Conservation (phyloP, 108 stramenopile genomes). For the Pseudonitzschia multiseries region DNA sequence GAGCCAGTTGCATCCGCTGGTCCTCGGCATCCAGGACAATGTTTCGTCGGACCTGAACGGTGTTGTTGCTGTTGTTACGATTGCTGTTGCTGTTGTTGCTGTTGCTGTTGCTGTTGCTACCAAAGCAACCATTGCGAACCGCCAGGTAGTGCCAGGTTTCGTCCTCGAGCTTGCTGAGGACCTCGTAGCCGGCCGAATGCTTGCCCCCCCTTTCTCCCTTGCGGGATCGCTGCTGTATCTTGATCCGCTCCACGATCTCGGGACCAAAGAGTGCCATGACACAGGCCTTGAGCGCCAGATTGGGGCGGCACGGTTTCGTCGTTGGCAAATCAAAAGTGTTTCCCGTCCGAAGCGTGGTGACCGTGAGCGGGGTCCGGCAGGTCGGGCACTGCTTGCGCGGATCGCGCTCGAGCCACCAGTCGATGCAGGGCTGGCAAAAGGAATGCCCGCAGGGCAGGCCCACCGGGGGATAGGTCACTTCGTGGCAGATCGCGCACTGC, state of each 20-base stretch:
- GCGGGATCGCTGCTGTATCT: slow-evolving; percentile 15
- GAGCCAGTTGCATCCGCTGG: slow-evolving; percentile 54
- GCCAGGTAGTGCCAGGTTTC: slow-evolving; percentile 30
- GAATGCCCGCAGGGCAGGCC: slow-evolving; percentile 70
- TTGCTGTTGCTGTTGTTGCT: background rate
- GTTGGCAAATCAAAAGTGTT: no score
- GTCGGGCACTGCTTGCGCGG: slow-evolving; percentile 44
- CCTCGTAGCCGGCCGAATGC: slow-evolving; percentile 48
- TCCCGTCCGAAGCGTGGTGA: no score
- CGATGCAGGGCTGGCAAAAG: slow-evolving; percentile 62
- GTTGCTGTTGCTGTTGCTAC: background rate
- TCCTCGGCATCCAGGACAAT: slow-evolving; percentile 58
- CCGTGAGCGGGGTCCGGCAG: slow-evolving; percentile 45
- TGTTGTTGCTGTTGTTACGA: background rate
- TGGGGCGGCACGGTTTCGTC: slow-evolving; percentile 28
- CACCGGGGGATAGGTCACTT: slow-evolving; percentile 56
- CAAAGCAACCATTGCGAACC: background rate
- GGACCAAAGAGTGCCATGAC: slow-evolving; percentile 43
- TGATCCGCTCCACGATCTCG: slow-evolving; percentile 41
- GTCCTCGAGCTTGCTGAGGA: slow-evolving; percentile 25
- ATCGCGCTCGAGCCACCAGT: slow-evolving; percentile 53
- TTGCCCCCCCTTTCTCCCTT: slow-evolving; percentile 48
- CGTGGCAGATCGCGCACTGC: slow-evolving; percentile 63
- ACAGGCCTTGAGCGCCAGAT: slow-evolving; percentile 51
- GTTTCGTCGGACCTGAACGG: slow-evolving; percentile 41